Conservation (phyloP, 371 early-diverging fungal genomes). For the Blyttiomyces sp. region DNA sequence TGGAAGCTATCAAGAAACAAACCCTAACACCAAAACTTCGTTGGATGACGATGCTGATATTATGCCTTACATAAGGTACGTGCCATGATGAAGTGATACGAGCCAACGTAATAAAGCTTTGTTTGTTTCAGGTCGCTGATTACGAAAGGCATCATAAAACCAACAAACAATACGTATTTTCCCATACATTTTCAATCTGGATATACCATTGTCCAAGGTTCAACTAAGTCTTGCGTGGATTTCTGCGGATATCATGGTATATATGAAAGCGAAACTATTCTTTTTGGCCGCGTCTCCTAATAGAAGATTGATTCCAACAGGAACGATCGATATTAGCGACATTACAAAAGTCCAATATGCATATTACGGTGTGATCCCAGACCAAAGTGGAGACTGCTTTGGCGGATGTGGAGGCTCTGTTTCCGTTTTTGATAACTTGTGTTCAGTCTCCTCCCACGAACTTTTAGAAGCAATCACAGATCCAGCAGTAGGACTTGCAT, state of each 20-base stretch:
- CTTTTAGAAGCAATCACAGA: conserved; percentile 20
- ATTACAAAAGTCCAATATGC: background rate
- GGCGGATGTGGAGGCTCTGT: conserved; percentile 5
- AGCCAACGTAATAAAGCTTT: too few species aligned
- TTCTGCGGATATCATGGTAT: conserved; percentile 22
- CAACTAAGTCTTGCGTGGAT: conserved; percentile 4
- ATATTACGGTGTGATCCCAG: conserved; percentile 30
- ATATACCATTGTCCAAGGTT: conserved; percentile 8
- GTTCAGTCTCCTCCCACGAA: conserved; percentile 19
- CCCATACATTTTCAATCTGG: conserved; percentile 27
- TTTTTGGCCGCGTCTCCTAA: background rate
- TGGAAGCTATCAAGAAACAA: background rate
- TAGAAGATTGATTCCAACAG: conserved; percentile 7
- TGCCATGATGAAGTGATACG: too few species aligned
- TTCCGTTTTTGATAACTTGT: background rate
- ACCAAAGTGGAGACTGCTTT: conserved; percentile 8
- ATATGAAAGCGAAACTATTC: background rate
- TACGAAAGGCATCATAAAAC: conserved; percentile 7
- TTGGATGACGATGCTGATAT: background rate
- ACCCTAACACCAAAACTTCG: background rate
- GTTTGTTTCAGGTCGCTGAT: background rate
- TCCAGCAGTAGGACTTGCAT: conserved; percentile 7
- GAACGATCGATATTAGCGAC: conserved; percentile 16
- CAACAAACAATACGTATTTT: conserved; percentile 10
- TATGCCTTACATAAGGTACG: background rate